Percentiles rank a stretch among this genome's conserved stretches.
Conservation (phyloP, 805 yeast genomes). For the Metschnikowia lunata region DNA sequence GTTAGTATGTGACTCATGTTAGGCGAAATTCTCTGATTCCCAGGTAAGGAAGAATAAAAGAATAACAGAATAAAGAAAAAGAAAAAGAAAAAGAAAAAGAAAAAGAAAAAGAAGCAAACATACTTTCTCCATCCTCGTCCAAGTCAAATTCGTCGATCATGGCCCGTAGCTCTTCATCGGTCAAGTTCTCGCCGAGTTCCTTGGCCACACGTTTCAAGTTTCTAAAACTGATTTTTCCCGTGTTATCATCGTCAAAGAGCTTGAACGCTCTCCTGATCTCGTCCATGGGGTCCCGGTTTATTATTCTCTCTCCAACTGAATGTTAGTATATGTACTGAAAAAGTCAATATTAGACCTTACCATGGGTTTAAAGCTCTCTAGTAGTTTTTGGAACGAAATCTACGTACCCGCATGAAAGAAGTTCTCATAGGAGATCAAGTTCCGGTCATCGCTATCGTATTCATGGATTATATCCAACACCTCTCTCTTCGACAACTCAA, state of each 20-base stretch:
- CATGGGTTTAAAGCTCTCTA: too few relatives aligned
- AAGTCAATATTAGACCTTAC: too few relatives aligned
- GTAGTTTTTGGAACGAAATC: too few relatives aligned
- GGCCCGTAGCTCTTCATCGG: slow-evolving; percentile 89
- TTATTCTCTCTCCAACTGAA: slow-evolving; percentile 74
- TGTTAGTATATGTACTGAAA: slow-evolving; percentile 19
- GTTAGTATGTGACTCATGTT: too few relatives aligned
- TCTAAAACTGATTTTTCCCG: slow-evolving; percentile 77
- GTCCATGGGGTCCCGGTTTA: slow-evolving; percentile 86
- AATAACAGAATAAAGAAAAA: too few relatives aligned
- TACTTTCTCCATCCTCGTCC: slow-evolving; percentile 90
- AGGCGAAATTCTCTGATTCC: not conserved
- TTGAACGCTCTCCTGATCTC: slow-evolving; percentile 88
- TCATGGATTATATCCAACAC: slow-evolving; percentile 73
- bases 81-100: not conserved
- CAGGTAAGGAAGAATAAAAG: not conserved
- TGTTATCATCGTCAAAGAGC: slow-evolving; percentile 80
- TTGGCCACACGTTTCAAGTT: slow-evolving; percentile 85
- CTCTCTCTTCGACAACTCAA: slow-evolving; percentile 72
- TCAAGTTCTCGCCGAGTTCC: slow-evolving; percentile 85
- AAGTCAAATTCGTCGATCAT: slow-evolving; percentile 97
- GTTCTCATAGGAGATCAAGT: slow-evolving; percentile 72
- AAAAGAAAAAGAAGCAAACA: slow-evolving; percentile 14
- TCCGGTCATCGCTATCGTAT: slow-evolving; percentile 73
- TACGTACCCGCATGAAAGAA: slow-evolving; percentile 68